Conservation (phyloP, 2,329 filamentous ascomycete species). For the Calonectria naviculata region DNA sequence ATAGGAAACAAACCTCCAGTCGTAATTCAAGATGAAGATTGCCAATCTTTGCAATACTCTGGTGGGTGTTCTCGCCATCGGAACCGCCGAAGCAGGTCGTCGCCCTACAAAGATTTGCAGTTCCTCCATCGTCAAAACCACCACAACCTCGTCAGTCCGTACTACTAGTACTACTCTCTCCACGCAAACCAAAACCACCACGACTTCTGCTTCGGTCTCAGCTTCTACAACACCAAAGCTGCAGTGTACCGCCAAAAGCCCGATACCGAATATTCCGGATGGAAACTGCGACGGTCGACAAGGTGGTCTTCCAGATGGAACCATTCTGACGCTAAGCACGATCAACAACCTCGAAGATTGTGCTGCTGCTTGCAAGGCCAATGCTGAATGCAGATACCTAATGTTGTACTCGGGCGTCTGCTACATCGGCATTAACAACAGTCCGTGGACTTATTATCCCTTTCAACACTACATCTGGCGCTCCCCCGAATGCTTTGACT, state of each 20-base stretch:
- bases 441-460: background rate
- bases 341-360: background rate
- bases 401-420: background rate
- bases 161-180: background rate
- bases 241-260: background rate
- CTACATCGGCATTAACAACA: background rate
- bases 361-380: background rate
- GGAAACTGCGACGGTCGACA: background rate
- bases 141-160: background rate
- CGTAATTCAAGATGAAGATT: background rate
- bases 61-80: background rate
- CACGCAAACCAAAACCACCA: background rate
- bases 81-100: background rate
- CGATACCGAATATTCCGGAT: background rate
- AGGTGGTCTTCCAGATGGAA: background rate
- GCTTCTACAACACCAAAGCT: background rate
- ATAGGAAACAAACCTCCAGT: background rate
- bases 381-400: background rate
- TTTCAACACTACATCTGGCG: background rate
- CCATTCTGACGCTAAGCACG: background rate
- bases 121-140: background rate
- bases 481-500: background rate
- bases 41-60: background rate
- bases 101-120: background rate
- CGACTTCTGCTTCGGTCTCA: background rate